Evolutionary conservation across 2,329 filamentous ascomycete species (phyloP), one percentile per base, ranked within the genome.

Genomic region (Elsinoe ampelina): DNA sequence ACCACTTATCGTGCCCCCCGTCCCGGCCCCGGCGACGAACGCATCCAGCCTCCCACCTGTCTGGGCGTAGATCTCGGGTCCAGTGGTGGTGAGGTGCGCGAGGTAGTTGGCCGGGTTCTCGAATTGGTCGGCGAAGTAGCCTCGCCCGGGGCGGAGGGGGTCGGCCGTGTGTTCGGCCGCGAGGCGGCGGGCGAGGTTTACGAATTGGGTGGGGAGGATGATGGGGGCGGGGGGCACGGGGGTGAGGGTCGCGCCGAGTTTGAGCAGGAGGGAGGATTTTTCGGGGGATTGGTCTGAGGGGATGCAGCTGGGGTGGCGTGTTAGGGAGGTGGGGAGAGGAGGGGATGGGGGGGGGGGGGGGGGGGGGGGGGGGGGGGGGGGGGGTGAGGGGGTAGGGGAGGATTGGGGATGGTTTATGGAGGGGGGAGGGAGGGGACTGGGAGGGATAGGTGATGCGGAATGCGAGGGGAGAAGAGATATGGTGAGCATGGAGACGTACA

Each of bases 121-220:
- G 67, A 98, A 98, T 68, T 98, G 93, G 70, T 98, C 88, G 0
- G 92, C 90, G 68, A 97, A 98, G 72, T 95, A 91, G 19, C 93
- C 93, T 52, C 81, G 78, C 61, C 89, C 92, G 35, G 76, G 78
- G 63, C 82, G 81, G 11, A 70, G 65, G 1, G 74, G 68, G 7
- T 76, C 74, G 0, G 70, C 73, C 0, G 85, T 87, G 68, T 97
- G 91, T 63, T 89, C 84, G 54, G 72, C 71, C 0, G 93, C 92
- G 52, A 89, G 82, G 19, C 80, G 78, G 22, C 89, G 81, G 32
- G 55, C 43, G 3, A 90, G 80, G 74, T 98, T 97, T 68, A 98
- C 93, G 68, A 95, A 98, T 72, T 98, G 95, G 55, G 84, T 82
- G 13, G 87, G 87, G 64, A 91, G 90, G n/a, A 95, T 87, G 62